Base-by-base conservation (phyloP, 2,329 filamentous ascomycete species). In the Neophaeococcomyces mojaviensis region DNA sequence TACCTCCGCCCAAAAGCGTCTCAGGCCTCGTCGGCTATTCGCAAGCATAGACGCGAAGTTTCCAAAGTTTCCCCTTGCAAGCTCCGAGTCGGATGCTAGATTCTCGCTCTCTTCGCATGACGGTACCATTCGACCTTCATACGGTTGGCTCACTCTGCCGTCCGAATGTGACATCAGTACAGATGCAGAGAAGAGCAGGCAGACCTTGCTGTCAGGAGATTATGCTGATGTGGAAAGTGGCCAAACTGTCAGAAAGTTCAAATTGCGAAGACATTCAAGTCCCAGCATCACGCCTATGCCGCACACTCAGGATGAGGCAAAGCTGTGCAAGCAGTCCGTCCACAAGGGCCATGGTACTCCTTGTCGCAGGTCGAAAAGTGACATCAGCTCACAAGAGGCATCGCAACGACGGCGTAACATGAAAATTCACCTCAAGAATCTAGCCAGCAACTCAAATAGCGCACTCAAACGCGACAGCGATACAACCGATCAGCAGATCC, bases 21-120 rank as follows among this genome's bases (percentile, higher is more conserved):
- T 57, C 13, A 43, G 50, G 36, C 55, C 55, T 24, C 49, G 51
- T 15, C 51, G 55, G 9, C 47, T 57, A 2, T 57, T 57, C 44
- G 53, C 49, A 9, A 55, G 52, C 24, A 55, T 54, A 47, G 51
- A 57, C 44, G 38, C 37, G n/a, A 49, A 49, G 37, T 7, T 53
- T 15, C 49, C 45, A 1, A 32, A 36, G 3, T 18, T 8, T 22
- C 20, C 15, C 3, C 28, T 20, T 20, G 30, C 40, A 22, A 34
- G 15, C 31, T 34, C 30, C 15, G 18, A 22, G 30, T 22, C 28
- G 10, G 18, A 34, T 19, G 7, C 40, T 18, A 18, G 30, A 22
- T 22, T 34, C 40, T 9, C 31, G 15, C 5, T 15, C 7, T 32
- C 28, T 26, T 7, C 16, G 18, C 18, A 28, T 24, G 28, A 35